Conservation (phyloP, 2,329 filamentous ascomycete species). For the Saccharata proteae region DNA sequence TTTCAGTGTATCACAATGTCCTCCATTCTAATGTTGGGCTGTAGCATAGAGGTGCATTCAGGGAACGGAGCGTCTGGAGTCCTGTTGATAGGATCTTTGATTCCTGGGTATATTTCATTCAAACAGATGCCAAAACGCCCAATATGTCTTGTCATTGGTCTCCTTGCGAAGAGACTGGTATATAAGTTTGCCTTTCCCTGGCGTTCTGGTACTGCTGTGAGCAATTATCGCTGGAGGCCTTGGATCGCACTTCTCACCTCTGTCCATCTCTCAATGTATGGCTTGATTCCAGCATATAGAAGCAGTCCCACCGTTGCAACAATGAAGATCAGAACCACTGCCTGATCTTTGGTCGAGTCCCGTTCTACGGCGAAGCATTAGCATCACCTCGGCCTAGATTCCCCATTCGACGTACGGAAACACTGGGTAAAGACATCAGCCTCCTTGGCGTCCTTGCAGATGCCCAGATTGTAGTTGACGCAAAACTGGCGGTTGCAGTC, state of each 20-base stretch:
- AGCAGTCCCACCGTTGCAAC: conserved; percentile 49
- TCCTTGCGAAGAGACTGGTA: conserved; percentile 33
- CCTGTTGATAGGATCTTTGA: conserved; percentile 4
- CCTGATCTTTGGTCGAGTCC: conserved; percentile 55
- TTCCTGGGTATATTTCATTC: conserved; percentile 8
- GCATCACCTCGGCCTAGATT: conserved; percentile 1
- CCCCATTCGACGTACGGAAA: conserved; percentile 39
- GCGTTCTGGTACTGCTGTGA: conserved; percentile 23
- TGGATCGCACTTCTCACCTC: conserved; percentile 29
- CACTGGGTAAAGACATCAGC: conserved; percentile 55
- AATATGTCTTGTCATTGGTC: conserved; percentile 13
- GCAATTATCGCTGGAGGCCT: neutral
- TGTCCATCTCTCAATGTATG: conserved; percentile 45
- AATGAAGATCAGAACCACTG: conserved; percentile 55
- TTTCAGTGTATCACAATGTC: conserved; percentile 7
- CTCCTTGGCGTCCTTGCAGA: conserved; percentile 49
- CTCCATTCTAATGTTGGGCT: conserved; percentile 4
- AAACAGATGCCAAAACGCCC: conserved; percentile 2
- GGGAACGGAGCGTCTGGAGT: conserved; percentile 8
- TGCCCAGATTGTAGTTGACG: conserved; percentile 47
- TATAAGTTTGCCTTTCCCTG: conserved; percentile 38
- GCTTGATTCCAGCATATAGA: conserved; percentile 47
- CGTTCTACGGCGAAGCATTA: conserved; percentile 34
- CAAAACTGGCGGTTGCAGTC: conserved; percentile 60
- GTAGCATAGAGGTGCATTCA: conserved; percentile 8